Percentiles rank a stretch among this genome's conserved stretches.
Evolutionary conservation across 768 basidiomycete genomes (phyloP).

Genomic region (Rhodotorula graminis): DNA sequence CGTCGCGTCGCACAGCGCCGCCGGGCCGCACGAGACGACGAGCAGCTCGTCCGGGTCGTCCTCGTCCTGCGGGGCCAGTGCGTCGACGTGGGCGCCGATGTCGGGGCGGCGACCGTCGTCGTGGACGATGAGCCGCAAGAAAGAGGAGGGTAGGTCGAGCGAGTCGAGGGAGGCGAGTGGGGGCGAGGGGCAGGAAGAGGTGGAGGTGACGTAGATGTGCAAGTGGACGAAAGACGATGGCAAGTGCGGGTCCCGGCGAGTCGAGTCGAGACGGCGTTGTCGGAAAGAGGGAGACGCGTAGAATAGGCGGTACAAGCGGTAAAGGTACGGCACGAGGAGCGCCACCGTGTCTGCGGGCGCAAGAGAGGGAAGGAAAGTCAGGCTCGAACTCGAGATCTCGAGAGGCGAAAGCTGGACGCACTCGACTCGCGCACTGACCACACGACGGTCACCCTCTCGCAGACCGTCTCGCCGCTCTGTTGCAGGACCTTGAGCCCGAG

Average conservation of each 20-base stretch:
- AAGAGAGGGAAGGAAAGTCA: neutral
- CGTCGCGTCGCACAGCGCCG: neutral
- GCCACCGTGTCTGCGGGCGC: neutral
- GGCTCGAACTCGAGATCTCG: neutral
- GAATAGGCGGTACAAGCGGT: neutral
- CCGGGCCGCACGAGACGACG: neutral
- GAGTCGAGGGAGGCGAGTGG: neutral
- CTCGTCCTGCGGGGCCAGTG: neutral
- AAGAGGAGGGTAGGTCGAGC: neutral
- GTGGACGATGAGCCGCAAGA: neutral
- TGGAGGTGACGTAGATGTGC: neutral
- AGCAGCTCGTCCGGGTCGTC: neutral
- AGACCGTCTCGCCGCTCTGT: neutral
- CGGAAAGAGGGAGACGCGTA: neutral
- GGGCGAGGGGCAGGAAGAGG: neutral
- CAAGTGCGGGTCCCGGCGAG: neutral
- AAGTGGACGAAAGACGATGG: neutral
- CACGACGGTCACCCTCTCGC: conserved; percentile 8
- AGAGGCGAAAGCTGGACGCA: neutral
- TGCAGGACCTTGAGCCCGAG: neutral
- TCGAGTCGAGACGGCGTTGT: neutral
- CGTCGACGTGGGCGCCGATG: neutral
- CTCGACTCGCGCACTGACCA: conserved; percentile 6
- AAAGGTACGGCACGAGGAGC: neutral
- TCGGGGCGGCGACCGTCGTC: neutral